Conservation (phyloP, 371 early-diverging fungal species). For the Mortierella polycephala region DNA sequence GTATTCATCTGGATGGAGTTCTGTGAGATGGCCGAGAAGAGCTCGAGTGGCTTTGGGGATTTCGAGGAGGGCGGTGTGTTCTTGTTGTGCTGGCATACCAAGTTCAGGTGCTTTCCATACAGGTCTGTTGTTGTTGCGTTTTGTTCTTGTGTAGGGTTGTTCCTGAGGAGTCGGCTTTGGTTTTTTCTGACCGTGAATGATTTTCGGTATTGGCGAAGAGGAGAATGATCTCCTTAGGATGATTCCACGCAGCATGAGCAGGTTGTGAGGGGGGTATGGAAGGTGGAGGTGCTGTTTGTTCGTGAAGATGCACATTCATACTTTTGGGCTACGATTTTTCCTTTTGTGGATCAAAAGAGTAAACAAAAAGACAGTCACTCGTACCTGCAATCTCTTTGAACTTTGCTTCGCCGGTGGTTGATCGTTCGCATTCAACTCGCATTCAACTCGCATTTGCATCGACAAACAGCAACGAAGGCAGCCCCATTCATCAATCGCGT, state of each 20-base stretch:
- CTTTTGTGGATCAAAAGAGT: not conserved
- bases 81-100: not conserved
- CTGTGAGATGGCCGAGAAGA: conserved; percentile 21
- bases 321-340: not conserved
- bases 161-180: no score
- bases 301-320: not conserved
- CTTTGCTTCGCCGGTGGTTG: no score
- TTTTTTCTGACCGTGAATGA: not conserved
- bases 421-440: not conserved
- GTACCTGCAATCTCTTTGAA: not conserved
- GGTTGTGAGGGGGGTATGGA: no score
- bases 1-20: conserved; percentile 4
- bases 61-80: not conserved
- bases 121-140: no score
- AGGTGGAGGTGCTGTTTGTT: no score
- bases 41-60: not conserved
- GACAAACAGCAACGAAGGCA: not conserved
- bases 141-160: no score
- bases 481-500: not conserved
- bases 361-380: not conserved
- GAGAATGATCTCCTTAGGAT: not conserved
- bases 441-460: not conserved
- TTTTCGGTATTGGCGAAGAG: not conserved
- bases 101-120: not conserved
- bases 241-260: no score